A percentile compares a stretch with the other conserved stretches of the same genome.
phyloP scores from a whole-genome alignment of 208 protist genomes.

The Crithidia mellificae region DNA sequence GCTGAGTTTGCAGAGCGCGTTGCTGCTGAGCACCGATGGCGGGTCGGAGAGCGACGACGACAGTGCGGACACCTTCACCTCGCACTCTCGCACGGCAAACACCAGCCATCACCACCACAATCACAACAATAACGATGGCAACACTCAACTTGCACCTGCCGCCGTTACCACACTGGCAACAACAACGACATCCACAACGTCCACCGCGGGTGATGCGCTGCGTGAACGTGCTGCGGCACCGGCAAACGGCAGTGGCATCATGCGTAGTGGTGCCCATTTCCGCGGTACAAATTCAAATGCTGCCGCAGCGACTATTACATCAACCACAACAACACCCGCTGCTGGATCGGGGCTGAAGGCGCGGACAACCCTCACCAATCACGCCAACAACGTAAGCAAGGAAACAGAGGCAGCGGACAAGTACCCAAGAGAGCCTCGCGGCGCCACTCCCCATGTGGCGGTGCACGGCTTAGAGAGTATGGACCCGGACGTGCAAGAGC shows the following conservation, averaged over 20 bases:
- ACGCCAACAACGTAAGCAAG: neutral
- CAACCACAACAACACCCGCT: neutral
- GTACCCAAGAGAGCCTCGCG: neutral
- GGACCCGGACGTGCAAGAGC: neutral
- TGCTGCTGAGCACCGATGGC: slow-evolving; percentile 13
- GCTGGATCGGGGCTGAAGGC: too few relatives aligned
- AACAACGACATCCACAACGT: neutral
- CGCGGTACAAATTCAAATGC: neutral
- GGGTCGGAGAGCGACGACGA: slow-evolving; percentile 17
- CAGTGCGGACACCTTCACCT: neutral
- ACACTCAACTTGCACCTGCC: too few relatives aligned
- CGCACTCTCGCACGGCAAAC: neutral
- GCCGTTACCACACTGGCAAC: neutral
- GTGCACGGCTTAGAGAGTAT: neutral
- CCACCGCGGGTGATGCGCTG: neutral
- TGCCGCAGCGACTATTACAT: neutral
- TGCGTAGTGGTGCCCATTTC: neutral
- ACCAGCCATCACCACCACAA: neutral
- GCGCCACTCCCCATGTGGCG: neutral
- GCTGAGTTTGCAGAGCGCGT: slow-evolving; percentile 19
- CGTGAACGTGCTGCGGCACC: too few relatives aligned
- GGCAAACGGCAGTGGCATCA: neutral
- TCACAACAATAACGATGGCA: too few relatives aligned
- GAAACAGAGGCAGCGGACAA: neutral
- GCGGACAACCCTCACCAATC: neutral